phyloP scores from a whole-genome alignment of 73 alveolate genomes.

The Paraurostyla sp. region DNA sequence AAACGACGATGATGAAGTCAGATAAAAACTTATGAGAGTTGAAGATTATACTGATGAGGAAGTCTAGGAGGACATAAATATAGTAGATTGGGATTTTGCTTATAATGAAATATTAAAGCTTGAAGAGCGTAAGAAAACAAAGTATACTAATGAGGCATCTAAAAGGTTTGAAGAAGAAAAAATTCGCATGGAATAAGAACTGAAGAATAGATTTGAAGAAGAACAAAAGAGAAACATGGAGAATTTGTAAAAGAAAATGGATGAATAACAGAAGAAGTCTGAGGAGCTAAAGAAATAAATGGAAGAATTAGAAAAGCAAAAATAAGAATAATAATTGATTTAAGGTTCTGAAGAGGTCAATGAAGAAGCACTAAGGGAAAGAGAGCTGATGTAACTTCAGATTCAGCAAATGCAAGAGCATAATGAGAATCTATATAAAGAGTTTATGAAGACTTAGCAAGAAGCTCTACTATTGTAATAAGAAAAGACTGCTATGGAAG shows the following conservation, averaged over 20 bases:
- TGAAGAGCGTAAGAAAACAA: constrained; percentile 33
- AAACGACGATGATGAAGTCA: constrained; percentile 8
- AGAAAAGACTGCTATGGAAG: constrained; percentile 54
- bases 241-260: constrained; percentile 24
- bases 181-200: constrained; percentile 47
- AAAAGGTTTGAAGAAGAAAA: constrained; percentile 61
- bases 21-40: background rate
- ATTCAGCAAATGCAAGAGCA: constrained; percentile 9
- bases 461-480: constrained; percentile 20
- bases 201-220: constrained; percentile 66
- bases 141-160: constrained; percentile 50
- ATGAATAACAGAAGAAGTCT: constrained; percentile 55
- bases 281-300: constrained; percentile 41
- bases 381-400: constrained; percentile 2
- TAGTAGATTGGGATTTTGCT: constrained; percentile 72
- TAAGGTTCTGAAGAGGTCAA: background rate
- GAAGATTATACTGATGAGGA: constrained; percentile 56
- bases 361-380: constrained; percentile 33
- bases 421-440: background rate
- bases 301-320: constrained; percentile 14
- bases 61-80: constrained; percentile 24
- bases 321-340: background rate
- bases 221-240: constrained; percentile 57
- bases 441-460: background rate
- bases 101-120: constrained; percentile 40